Evolutionary conservation across 1,139 yeast genomes (phyloP), one percentile per base, ranked within the genome.

Genomic region (Kluyveromyces sp.): DNA sequence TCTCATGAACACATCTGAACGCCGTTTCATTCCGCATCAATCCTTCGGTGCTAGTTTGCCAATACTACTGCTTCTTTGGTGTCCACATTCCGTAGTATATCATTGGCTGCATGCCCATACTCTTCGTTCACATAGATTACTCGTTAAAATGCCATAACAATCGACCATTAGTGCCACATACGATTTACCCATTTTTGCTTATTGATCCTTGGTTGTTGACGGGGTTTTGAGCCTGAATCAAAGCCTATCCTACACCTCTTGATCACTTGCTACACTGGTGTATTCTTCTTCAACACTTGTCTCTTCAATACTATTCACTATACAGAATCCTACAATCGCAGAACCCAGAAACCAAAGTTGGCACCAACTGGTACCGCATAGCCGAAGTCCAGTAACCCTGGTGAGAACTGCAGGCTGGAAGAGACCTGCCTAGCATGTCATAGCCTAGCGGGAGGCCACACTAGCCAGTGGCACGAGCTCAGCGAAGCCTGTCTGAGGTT

Each of bases 131-230:
- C 19, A 32, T 15, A 15, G 12, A 15, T 13, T 32, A 15, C 12
- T 15, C 34, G 18, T 32, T 32, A 4, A 13, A 8, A 15, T 16
- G 19, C 18, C 9, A n/a, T 15, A 33, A 18, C 30, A 7, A 22
- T 35, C 12, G 30, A 35, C 15, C 31, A 18, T 15, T 38, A 31
- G 26, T 31, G 32, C 42, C 51, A 60, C 66, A 62, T 62, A 62
- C 66, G 67, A 62, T 62, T 63, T 63, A 63, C 67, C 67, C 67
- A 63, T 63, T 57, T 62, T 62, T 57, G 59, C 59, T 57, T 51
- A 54, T 56, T 55, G 60, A 55, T 57, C 58, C 36, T 55, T 61
- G 61, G 51, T 52, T 45, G 42, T 42, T 34, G 39, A 31, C 45
- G 45, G 36, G 34, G 29, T 38, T 20, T 32, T 38, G 20, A 2